Conservation (phyloP, 1,284 basidiomycete species). For the Anthracocystis setariae region DNA sequence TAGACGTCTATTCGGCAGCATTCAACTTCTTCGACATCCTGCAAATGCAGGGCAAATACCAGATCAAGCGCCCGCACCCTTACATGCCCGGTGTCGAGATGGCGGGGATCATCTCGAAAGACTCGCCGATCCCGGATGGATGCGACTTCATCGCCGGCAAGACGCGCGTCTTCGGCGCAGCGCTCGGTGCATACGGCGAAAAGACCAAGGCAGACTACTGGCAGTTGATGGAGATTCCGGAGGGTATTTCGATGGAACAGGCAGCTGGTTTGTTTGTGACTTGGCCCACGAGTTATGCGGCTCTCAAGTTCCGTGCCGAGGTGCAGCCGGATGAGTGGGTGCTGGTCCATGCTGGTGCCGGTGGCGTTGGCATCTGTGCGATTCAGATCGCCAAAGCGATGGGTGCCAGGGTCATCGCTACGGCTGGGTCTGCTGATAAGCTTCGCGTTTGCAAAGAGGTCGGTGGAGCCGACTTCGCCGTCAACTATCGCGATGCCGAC, state of each 20-base stretch:
- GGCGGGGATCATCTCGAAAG: conserved; percentile 78
- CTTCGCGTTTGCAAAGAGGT: conserved; percentile 53
- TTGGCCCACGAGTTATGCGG: conserved; percentile 63
- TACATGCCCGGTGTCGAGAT: conserved; percentile 73
- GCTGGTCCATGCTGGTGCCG: conserved; percentile 68
- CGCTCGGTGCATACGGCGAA: conserved; percentile 83
- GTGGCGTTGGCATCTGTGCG: conserved; percentile 83
- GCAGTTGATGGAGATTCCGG: conserved; percentile 75
- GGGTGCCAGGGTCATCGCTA: conserved; percentile 62
- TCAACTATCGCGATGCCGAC: conserved; percentile 63
- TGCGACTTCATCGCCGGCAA: conserved; percentile 81
- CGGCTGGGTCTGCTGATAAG: conserved; percentile 58
- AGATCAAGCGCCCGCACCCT: conserved; percentile 61
- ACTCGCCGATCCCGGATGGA: conserved; percentile 82
- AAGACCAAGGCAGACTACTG: conserved; percentile 51
- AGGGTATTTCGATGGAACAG: conserved; percentile 76
- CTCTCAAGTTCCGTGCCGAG: conserved; percentile 54
- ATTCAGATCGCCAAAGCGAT: conserved; percentile 63
- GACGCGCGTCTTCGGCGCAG: conserved; percentile 90
- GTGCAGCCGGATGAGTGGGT: conserved; percentile 57
- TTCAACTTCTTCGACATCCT: conserved; percentile 64
- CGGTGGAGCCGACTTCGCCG: conserved; percentile 58
- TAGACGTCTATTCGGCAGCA: conserved; percentile 69
- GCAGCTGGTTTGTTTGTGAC: conserved; percentile 70
- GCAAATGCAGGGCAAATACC: conserved; percentile 60